Conservation (phyloP, 306 rosid genomes). For the Vicia sativa region DNA sequence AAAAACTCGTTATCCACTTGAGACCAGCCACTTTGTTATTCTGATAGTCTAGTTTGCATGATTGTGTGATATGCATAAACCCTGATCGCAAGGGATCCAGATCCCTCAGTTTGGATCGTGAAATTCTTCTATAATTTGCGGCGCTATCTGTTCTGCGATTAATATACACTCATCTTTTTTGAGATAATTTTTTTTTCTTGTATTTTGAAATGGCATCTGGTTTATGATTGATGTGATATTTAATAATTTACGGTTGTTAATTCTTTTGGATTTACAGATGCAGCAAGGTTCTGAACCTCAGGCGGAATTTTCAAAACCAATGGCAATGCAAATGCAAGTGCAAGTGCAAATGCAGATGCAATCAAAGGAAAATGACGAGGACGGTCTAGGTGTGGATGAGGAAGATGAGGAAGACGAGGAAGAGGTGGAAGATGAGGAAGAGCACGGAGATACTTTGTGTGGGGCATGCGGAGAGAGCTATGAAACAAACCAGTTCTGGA, state of each 20-base stretch:
- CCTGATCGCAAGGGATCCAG: not conserved
- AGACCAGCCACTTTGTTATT: not conserved
- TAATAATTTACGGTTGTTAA: not conserved
- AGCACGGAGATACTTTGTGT: constrained; percentile 71
- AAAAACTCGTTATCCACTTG: not conserved
- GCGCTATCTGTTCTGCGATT: not conserved
- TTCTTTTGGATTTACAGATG: constrained; percentile 40
- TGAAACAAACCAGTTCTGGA: constrained; percentile 76
- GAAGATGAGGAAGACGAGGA: constrained; percentile 68
- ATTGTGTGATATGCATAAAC: not conserved
- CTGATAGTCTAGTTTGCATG: not conserved
- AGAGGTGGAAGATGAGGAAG: constrained; percentile 68
- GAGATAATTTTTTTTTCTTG: not conserved
- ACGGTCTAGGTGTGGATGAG: constrained; percentile 59
- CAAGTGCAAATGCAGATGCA: constrained; percentile 47
- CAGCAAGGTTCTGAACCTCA: constrained; percentile 71
- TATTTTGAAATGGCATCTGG: not conserved
- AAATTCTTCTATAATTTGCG: not conserved
- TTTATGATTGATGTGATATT: not conserved
- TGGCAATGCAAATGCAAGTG: constrained; percentile 45
- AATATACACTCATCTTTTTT: not conserved
- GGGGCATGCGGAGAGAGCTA: constrained; percentile 88
- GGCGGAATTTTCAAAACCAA: constrained; percentile 47
- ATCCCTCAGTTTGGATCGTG: not conserved
- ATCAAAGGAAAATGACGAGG: constrained; percentile 58